phyloP scores from a whole-genome alignment of 352 stramenopile species.

The Phytophthora ohioensis region DNA sequence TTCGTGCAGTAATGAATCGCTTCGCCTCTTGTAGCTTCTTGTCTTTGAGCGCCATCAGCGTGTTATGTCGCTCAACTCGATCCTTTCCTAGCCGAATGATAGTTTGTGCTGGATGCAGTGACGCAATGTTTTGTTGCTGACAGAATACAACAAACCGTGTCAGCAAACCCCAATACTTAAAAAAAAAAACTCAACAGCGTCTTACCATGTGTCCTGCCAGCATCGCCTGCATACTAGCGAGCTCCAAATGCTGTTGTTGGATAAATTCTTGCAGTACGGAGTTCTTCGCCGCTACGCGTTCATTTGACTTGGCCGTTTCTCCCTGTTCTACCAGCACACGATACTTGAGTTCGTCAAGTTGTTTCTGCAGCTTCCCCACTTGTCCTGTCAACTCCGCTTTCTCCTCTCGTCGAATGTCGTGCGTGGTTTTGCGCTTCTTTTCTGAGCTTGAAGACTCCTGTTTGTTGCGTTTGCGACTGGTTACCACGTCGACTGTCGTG shows the following conservation, averaged over 20 bases:
- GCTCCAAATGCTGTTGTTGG: conserved; percentile 35
- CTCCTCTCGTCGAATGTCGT: conserved; percentile 45
- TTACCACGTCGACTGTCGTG: not conserved
- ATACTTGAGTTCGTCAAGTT: conserved; percentile 50
- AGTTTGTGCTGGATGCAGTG: conserved; percentile 22
- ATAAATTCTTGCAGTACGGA: conserved; percentile 39
- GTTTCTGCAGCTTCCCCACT: conserved; percentile 39
- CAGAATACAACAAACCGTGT: too few species aligned
- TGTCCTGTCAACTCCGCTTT: conserved; percentile 38
- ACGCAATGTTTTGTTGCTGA: conserved; percentile 27
- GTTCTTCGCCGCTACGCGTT: conserved; percentile 22
- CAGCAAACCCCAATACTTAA: too few species aligned
- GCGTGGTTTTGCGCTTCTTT: conserved; percentile 45
- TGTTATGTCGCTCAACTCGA: conserved; percentile 33
- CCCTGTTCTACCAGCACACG: conserved; percentile 40
- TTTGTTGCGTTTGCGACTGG: conserved; percentile 12
- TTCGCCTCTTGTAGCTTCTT: conserved; percentile 37
- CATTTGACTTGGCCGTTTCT: conserved; percentile 38
- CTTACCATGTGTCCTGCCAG: conserved; percentile 12
- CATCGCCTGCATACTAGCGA: conserved; percentile 37
- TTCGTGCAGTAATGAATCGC: conserved; percentile 44
- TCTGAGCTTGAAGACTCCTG: not conserved
- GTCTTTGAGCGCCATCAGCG: conserved; percentile 36
- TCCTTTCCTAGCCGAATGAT: conserved; percentile 36
- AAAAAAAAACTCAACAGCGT: too few species aligned